These are phyloP conservation scores for Byssochlamys sp. DNA, from an alignment of 2,329 filamentous ascomycete species.

Conservation along the genomic window DNA sequence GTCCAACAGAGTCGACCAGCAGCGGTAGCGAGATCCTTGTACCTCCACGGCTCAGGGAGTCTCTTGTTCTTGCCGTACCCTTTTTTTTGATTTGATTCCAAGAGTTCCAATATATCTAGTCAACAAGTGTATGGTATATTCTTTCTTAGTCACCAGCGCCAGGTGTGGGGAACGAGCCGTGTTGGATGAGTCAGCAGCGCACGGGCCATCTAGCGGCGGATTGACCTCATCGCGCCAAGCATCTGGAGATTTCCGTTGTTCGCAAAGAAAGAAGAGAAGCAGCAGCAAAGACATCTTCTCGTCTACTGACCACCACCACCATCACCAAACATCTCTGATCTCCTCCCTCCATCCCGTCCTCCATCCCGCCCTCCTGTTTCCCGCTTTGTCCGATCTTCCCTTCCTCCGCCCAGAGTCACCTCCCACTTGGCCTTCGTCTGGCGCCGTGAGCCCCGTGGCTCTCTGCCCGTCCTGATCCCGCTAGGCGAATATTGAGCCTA, in stretches of 20 bases:
- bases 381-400: neutral
- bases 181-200: neutral
- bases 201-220: neutral
- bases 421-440: no score
- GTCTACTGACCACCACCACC: no score
- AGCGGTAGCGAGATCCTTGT: no score
- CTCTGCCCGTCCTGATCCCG: neutral
- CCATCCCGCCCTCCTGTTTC: neutral
- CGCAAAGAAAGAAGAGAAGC: neutral
- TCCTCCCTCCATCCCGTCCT: neutral
- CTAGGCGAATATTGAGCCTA: neutral
- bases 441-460: neutral
- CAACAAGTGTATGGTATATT: no score
- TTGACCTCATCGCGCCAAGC: conserved; percentile 4
- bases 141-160: neutral
- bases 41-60: no score
- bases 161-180: neutral
- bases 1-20: no score
- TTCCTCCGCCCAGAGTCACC: no score
- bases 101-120: no score
- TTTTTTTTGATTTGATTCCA: no score
- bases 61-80: no score
- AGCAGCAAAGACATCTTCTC: no score
- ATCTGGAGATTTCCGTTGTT: conserved; percentile 4
- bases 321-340: neutral